Conservation (phyloP, 305 asterid genomes). For the Fraxinus platypoda region DNA sequence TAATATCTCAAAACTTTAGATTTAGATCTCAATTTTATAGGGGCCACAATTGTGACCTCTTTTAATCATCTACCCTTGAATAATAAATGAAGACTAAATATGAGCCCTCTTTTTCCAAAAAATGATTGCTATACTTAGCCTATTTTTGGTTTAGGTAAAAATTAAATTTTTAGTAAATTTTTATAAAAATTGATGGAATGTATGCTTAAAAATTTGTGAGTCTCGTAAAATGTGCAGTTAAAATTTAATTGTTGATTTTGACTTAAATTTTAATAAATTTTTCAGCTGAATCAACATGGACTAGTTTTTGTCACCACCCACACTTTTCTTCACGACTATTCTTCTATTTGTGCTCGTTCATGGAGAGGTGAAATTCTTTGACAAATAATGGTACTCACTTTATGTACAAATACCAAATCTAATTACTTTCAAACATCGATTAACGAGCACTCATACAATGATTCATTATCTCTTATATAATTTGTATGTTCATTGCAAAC, state of each 20-base stretch:
- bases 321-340: not conserved
- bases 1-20: not conserved
- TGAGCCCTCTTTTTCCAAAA: not conserved
- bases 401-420: not conserved
- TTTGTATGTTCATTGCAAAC: not conserved
- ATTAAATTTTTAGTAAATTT: no score
- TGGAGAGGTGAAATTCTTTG: not conserved
- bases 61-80: not conserved
- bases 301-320: no score
- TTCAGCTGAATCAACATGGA: no score
- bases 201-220: no score
- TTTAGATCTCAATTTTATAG: constrained; percentile 1
- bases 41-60: constrained; percentile 15
- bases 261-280: no score
- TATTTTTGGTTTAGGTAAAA: no score
- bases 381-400: not conserved
- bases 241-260: no score
- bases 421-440: not conserved
- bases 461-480: not conserved
- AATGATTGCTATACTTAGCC: no score
- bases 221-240: no score
- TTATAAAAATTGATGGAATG: no score
- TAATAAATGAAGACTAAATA: no score
- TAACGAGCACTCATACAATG: not conserved
- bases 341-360: not conserved